Evolutionary conservation across 495 filamentous ascomycete species (phyloP), one percentile per base, ranked within the genome.

Genomic region (Annulohypoxylon moriforme): DNA sequence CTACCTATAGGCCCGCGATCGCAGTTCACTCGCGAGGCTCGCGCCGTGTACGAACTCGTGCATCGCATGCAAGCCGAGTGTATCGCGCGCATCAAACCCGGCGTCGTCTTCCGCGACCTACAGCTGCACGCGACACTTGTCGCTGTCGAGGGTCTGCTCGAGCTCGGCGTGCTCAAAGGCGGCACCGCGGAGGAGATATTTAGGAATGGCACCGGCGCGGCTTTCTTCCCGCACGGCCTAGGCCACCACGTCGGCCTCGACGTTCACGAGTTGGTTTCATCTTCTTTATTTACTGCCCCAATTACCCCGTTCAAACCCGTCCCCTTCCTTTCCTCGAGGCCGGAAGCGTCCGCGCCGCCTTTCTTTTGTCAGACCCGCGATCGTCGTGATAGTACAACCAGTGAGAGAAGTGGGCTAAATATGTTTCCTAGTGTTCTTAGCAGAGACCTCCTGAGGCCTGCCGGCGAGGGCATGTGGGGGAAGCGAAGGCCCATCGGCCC

Each of bases 171-270:
- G 56, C 69, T 90, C 3, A 77, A 80, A 34, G 82, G 84, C 44
- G 91, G 89, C 3, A 85, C 80, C 0, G 82, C 81, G 5, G 81
- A 85, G 2, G 93, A 94, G 64, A 89, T 96, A 65, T 85, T 88
- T 52, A 70, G 81, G 38, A 86, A 88, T 2, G 91, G 94, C 31
- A 93, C 89, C 20, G 88, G 88, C 3, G 83, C 86, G 25, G 90
- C 92, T 0, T 98, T 97, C 81, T 96, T 97, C 80, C 94, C 95
- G 2, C 95, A 98, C 78, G 95, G 95, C 1, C 83, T 95, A 13
- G 93, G 93, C 10, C 94, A 98, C 78, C 93, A 97, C 77, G 83
- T 97, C 34, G 95, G 95, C 0, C 85, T 98, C 14, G 95, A 98
- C 77, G 91, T 93, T 40, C 95, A 98, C 74, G 95, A 98, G 75